phyloP scores from a whole-genome alignment of 1,284 basidiomycete species.

The Austropuccinia psidii region DNA sequence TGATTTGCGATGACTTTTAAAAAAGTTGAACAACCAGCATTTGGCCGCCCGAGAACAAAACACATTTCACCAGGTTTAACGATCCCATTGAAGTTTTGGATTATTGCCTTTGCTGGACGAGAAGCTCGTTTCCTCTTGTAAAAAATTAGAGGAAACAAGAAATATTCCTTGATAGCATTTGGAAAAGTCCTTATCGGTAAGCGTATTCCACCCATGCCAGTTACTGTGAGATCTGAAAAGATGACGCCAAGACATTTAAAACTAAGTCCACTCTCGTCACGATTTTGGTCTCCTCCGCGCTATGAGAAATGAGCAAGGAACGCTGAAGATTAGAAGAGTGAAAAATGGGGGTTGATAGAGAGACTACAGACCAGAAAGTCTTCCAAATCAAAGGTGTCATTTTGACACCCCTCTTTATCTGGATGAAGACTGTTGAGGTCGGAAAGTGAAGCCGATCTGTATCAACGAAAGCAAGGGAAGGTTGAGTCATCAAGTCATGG shows the following conservation, averaged over 20 bases:
- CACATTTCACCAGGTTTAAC: constrained; percentile 55
- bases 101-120: constrained; percentile 43
- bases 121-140: constrained; percentile 28
- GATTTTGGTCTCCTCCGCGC: constrained; percentile 18
- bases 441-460: too few species aligned
- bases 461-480: too few species aligned
- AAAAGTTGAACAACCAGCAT: constrained; percentile 66
- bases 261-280: constrained; percentile 21
- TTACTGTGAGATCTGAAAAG: constrained; percentile 66
- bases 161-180: constrained; percentile 53
- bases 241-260: constrained; percentile 55
- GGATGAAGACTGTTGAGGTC: too few species aligned
- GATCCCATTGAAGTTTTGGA: constrained; percentile 39
- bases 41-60: constrained; percentile 72
- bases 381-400: too few species aligned
- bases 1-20: constrained; percentile 66
- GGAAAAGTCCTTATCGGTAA: constrained; percentile 46
- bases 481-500: too few species aligned
- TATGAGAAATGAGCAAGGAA: too few species aligned
- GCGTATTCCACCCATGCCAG: constrained; percentile 58
- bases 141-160: constrained; percentile 38
- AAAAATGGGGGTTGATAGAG: too few species aligned
- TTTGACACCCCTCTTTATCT: too few species aligned
- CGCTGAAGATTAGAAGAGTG: too few species aligned
- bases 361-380: too few species aligned